Conservation (phyloP, 2,329 filamentous ascomycete genomes). For the Trichoderma semiorbis region DNA sequence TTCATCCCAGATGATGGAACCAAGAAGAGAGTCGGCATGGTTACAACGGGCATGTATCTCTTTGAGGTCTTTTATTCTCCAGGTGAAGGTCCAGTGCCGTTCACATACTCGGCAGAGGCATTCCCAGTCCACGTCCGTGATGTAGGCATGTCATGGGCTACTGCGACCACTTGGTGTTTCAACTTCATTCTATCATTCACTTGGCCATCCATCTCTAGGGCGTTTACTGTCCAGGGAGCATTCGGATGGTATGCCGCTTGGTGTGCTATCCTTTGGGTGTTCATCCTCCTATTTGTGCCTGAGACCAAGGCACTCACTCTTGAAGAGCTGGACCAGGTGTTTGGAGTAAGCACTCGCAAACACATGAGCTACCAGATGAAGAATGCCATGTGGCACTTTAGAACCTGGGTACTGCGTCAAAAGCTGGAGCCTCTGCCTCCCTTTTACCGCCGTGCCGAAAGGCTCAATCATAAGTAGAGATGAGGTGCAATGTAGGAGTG, state of each 20-base stretch:
- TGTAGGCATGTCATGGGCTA: slow-evolving; percentile 39
- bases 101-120: slow-evolving; percentile 38
- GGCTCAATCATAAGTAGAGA: not conserved
- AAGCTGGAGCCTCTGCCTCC: slow-evolving; percentile 20
- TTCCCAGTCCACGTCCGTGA: slow-evolving; percentile 38
- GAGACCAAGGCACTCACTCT: slow-evolving; percentile 51
- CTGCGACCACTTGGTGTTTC: slow-evolving; percentile 31
- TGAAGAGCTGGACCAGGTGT: slow-evolving; percentile 50
- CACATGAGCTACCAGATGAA: slow-evolving; percentile 40
- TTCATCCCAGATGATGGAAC: slow-evolving; percentile 24
- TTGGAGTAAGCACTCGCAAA: slow-evolving; percentile 39
- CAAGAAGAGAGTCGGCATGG: slow-evolving; percentile 29
- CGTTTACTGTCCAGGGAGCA: slow-evolving; percentile 33
- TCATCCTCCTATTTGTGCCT: slow-evolving; percentile 49
- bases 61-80: slow-evolving; percentile 37
- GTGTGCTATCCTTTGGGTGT: slow-evolving; percentile 42
- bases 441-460: slow-evolving; percentile 13
- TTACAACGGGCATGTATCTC: slow-evolving; percentile 36
- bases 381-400: slow-evolving; percentile 20
- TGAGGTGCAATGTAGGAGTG: not conserved
- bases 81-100: slow-evolving; percentile 37
- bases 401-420: slow-evolving; percentile 16
- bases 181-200: slow-evolving; percentile 32
- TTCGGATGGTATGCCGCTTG: slow-evolving; percentile 46
- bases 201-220: slow-evolving; percentile 32